Base-by-base conservation (phyloP, 768 basidiomycete species). In the Daedaleopsis nitida region DNA sequence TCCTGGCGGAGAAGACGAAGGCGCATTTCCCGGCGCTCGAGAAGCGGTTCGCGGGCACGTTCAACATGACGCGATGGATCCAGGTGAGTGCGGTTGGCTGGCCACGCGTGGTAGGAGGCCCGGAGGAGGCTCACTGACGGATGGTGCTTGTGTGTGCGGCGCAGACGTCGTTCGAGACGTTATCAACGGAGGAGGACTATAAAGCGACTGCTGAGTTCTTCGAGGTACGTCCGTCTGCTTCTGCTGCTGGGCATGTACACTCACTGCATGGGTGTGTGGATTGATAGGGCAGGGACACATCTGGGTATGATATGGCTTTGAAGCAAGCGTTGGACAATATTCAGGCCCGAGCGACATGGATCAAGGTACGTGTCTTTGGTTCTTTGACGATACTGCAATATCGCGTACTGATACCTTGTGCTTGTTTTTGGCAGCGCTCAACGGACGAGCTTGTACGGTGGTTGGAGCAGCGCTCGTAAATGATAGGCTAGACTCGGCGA, bases 21-120 rank as follows among this genome's bases (percentile, higher is more conserved):
- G 70, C 70, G 37, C 70, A 80, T 69, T 82, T 76, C 61, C 76
- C 79, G 45, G 63, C 59, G 85, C 73, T 92, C 39, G 80, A 81
- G 70, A 84, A 87, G 69, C 83, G 87, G 43, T 91, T 89, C 71
- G 86, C 84, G 68, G 86, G 85, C 62, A 91, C 86, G 72, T 87
- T 84, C 73, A 80, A 80, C 0, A 74, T 91, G 57, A 78, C 78
- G 23, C 66, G 73, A 45, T 70, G 90, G 42, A 71, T 90, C 52
- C 75, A 81, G 70, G 87, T 86, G 80, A 69, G 86, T 83, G 32
- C 51, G 16, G 21, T 2, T 35, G 49, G 8, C 23, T 14, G 16
- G 16, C 5, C 13, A 24, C 13, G 23, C 23, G n/a, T 13, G 27
- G 5, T n/a, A 52, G 32, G 21, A 14, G 37, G 8, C 14, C 9